Evolutionary conservation across 164 flowering plant species (phyloP).

Genomic region (Protea cynaroides): DNA sequence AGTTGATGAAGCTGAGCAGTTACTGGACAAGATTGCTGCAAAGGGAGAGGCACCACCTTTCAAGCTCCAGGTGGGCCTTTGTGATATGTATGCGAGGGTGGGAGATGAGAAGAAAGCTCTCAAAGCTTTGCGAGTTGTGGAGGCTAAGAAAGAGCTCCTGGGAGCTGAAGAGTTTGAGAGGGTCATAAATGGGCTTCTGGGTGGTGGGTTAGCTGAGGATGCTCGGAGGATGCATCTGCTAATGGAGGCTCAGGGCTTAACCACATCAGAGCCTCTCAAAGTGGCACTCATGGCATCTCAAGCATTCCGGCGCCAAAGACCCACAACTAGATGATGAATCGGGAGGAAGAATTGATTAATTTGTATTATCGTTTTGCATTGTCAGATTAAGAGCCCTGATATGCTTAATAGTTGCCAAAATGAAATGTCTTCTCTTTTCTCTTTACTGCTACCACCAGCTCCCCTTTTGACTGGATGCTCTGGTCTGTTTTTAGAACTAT

Average conservation of each 20-base stretch:
- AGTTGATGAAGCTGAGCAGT: constrained; percentile 74
- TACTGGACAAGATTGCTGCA: constrained; percentile 48
- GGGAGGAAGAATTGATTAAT: too few species aligned
- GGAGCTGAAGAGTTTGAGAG: constrained; percentile 53
- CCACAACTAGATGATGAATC: constrained; percentile 3
- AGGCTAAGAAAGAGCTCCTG: constrained; percentile 61
- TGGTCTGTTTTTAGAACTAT: too few species aligned
- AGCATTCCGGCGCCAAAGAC: constrained; percentile 18
- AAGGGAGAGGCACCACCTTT: constrained; percentile 64
- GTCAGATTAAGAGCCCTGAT: too few species aligned
- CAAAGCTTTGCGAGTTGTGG: constrained; percentile 59
- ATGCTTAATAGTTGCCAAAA: too few species aligned
- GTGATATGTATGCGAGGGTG: constrained; percentile 67
- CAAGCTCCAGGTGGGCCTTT: constrained; percentile 66
- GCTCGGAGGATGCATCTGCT: constrained; percentile 39
- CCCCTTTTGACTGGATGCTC: too few species aligned
- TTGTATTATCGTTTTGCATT: too few species aligned
- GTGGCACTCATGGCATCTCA: constrained; percentile 39
- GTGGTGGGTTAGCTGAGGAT: constrained; percentile 58
- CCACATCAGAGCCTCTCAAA: constrained; percentile 32
- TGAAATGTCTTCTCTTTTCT: too few species aligned
- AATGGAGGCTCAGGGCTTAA: constrained; percentile 65
- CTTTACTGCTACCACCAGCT: too few species aligned
- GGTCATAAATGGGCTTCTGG: constrained; percentile 46
- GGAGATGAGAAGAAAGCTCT: constrained; percentile 62